Evolutionary conservation across 257 asterid genomes (phyloP), one percentile per base, ranked within the genome.

Genomic region (Apocynum venetum): DNA sequence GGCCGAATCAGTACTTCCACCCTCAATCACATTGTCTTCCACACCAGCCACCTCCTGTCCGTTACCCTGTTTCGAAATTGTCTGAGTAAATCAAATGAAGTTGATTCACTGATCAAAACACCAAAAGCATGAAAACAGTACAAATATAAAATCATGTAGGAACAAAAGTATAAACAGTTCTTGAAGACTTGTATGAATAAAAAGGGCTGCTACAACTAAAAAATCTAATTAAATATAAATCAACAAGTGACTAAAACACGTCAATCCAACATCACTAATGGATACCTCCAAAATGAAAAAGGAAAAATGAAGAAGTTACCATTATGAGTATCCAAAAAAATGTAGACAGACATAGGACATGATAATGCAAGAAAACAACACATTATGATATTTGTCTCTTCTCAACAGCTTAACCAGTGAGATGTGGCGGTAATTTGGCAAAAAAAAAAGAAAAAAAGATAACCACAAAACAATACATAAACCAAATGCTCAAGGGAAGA

Each of bases 1-100:
- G 56, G 71, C 76, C 51, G 97, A 93, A 76, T 76, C 84, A 76
- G 84, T 56, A 53, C 79, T 84, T 56, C 84, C 88, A 51, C 72
- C 72, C 79, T 88, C 93, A 76, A 77, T 77, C 38, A 80, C 76
- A 72, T 78, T 81, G 77, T 83, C 80, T 40, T 82, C 92, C 44
- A 53, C 84, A 40, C 71, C 82, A 79, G 73, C 61, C 2, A 83
- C 82, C 52, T 78, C 88, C 77, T 84, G 91, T 72, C 77, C 36
- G 68, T 74, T 80, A 56, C 40, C 93, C 97, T 91, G 89, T 8
- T 77, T 31, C 80, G 79, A 78, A 70, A 8, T 31, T 52, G 38
- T 49, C n/a, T 13, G 35, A 41, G 59, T 13, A 55, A 19, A 66
- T 8, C 17, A 14, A 10, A 40, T 53, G 61, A 20, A 46, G 31